These are phyloP conservation scores for Coemansia biformis DNA, from an alignment of 192 early-diverging fungal species.

Conservation along the genomic window DNA sequence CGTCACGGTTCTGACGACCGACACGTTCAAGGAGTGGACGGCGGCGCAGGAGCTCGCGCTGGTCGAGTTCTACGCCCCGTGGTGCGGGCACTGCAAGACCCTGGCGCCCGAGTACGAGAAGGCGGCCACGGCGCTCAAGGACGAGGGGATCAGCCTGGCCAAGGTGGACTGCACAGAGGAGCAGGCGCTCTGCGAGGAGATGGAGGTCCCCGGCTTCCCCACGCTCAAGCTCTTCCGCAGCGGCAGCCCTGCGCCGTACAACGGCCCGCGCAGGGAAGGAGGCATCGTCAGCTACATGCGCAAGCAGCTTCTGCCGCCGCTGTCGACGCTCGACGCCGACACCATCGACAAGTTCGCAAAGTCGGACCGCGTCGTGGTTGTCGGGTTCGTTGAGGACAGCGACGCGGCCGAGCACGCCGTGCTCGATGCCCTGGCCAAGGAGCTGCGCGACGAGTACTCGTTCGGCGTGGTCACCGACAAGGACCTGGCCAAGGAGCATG, in stretches of 20 bases:
- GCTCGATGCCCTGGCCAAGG: constrained; percentile 67
- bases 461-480: constrained; percentile 77
- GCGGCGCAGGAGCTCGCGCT: constrained; percentile 65
- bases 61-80: constrained; percentile 95
- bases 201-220: constrained; percentile 84
- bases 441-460: constrained; percentile 76
- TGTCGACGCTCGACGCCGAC: constrained; percentile 63
- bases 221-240: constrained; percentile 84
- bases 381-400: constrained; percentile 69
- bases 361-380: constrained; percentile 84
- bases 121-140: constrained; percentile 83
- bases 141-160: constrained; percentile 67
- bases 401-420: constrained; percentile 61
- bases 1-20: constrained; percentile 46
- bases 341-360: constrained; percentile 69
- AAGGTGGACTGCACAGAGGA: constrained; percentile 97
- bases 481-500: constrained; percentile 52
- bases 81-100: constrained; percentile 97
- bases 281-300: constrained; percentile 90
- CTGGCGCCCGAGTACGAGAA: constrained; percentile 91
- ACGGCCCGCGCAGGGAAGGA: constrained; percentile 80
- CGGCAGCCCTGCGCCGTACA: constrained; percentile 69
- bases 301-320: constrained; percentile 84
- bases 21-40: constrained; percentile 62
- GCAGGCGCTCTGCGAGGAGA: constrained; percentile 73